Base-by-base conservation (phyloP, 768 basidiomycete species). In the Plicaturopsis crispa region DNA sequence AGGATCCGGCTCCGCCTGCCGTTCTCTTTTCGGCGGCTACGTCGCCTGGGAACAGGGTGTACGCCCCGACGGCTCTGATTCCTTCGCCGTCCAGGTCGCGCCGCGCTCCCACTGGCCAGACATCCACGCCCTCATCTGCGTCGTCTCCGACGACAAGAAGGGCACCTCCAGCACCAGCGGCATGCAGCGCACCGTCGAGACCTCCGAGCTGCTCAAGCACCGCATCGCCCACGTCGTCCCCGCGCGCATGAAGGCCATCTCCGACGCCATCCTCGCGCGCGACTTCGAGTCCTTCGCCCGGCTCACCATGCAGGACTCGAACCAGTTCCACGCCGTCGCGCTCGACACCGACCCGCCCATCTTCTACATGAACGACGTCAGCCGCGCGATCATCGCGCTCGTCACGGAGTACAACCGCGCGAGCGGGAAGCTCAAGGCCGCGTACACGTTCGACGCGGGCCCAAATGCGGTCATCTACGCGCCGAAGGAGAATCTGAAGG, bases 311-410 rank as follows among this genome's bases (percentile, higher is more conserved):
- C 78, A 75, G 35, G 96, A 99, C 59, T 94, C 91, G 36, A 99
- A 99, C 66, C 85, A 90, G 66, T 99, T 99, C 78, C 96, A 99
- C 56, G 92, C 96, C 19, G 90, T 97, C 48, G 87, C 86, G 35
- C 81, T 98, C 47, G 96, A 99, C 63, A 98, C 96, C 0, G 78
- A 84, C 31, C 96, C 96, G 1, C 96, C 96, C 31, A 98, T 98
- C 62, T 98, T 99, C 61, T 99, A 99, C 70, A 82, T 99, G 79
- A 97, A 97, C 67, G 96, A 99, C 62, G 89, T 94, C 50, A 85
- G 81, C 40, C 74, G 86, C n/a, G 61, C 88, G n/a, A 89, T 99
- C 63, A 89, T 99, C 55, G 69, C 81, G 5, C 62, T 97, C 53
- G 72, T 99, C 48, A 83, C 85, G 30, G 96, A 98, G 63, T 80